A percentile compares a stretch with the other conserved stretches of the same genome.
Conservation (phyloP, 208 protist species). For the Trypanosoma congolense region DNA sequence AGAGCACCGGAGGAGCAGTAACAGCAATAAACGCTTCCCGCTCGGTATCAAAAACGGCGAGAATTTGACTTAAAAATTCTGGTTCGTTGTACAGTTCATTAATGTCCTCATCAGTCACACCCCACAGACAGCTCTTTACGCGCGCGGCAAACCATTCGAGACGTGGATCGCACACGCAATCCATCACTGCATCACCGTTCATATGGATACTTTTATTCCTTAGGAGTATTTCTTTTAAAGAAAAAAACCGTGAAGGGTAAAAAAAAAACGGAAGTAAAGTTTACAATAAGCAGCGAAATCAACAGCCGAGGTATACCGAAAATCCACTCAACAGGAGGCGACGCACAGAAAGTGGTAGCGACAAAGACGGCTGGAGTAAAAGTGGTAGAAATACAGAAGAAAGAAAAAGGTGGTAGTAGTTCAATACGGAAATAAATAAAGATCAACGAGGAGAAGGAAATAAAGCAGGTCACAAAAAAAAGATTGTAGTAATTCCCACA, state of each 20-base stretch:
- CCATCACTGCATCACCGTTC: neutral
- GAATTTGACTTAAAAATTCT: conserved; percentile 29
- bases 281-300: conserved; percentile 1
- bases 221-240: too few relatives aligned
- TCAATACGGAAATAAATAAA: conserved; percentile 1
- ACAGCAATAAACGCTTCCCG: conserved; percentile 60
- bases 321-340: too few relatives aligned
- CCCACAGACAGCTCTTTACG: conserved; percentile 52
- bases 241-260: conserved; percentile 11
- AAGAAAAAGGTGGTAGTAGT: neutral
- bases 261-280: neutral
- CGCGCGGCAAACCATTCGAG: conserved; percentile 64
- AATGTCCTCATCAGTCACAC: conserved; percentile 50
- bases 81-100: conserved; percentile 45
- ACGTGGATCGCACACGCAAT: conserved; percentile 42
- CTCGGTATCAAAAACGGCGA: conserved; percentile 47
- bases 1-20: conserved; percentile 46
- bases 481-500: neutral
- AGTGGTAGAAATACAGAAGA: neutral
- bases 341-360: too few relatives aligned
- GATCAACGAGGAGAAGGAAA: neutral
- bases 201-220: conserved; percentile 2
- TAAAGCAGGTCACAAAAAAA: neutral
- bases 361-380: too few relatives aligned
- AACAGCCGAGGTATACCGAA: neutral